Evolutionary conservation across 306 rosid species (phyloP).

Genomic region (Castanopsis chinensis): DNA sequence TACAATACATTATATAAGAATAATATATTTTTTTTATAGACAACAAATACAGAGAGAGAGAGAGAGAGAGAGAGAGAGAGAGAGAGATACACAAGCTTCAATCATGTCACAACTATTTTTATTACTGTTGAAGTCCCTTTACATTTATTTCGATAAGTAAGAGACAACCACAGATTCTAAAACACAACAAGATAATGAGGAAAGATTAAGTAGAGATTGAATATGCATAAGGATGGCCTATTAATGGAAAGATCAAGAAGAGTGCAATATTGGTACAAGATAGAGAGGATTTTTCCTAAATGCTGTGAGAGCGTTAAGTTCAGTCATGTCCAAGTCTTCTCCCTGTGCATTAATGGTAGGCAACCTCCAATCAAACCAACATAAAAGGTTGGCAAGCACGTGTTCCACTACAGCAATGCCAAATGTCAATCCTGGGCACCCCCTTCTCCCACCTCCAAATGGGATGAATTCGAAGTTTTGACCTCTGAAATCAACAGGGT

Average conservation of each 20-base stretch:
- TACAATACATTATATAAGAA: too few relatives aligned
- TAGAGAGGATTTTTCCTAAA: neutral
- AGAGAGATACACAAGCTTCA: too few relatives aligned
- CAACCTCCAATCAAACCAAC: neutral
- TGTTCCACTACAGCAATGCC: conserved; percentile 4
- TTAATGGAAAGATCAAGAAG: neutral
- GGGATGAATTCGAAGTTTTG: conserved; percentile 27
- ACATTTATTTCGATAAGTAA: too few relatives aligned
- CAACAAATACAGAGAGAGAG: too few relatives aligned
- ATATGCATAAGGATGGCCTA: too few relatives aligned
- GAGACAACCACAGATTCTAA: too few relatives aligned
- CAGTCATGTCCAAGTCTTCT: neutral
- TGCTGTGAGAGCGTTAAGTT: neutral
- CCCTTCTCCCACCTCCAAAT: conserved; percentile 37
- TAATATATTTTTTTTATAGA: too few relatives aligned
- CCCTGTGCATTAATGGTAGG: neutral
- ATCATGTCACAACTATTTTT: too few relatives aligned
- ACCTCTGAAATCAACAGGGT: neutral
- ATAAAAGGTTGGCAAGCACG: conserved; percentile 1
- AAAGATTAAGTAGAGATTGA: too few relatives aligned
- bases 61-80: too few relatives aligned
- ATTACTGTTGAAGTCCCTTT: too few relatives aligned
- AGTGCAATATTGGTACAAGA: neutral
- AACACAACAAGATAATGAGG: too few relatives aligned
- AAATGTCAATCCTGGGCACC: conserved; percentile 30